Percentiles rank a stretch among this genome's conserved stretches.
Evolutionary conservation across 306 rosid genomes (phyloP).

Genomic region (Gillenia trifoliata): DNA sequence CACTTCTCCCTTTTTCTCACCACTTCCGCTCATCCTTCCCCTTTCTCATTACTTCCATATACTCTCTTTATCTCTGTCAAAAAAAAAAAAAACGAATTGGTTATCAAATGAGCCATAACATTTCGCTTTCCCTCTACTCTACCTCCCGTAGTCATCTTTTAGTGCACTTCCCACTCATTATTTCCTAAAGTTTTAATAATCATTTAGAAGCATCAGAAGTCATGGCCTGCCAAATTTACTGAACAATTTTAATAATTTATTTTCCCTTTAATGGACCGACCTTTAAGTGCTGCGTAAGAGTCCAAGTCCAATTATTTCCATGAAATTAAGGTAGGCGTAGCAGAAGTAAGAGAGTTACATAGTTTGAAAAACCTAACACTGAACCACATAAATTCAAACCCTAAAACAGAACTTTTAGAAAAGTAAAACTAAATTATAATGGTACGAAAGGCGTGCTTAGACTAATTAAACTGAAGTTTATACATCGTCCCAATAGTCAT

Average conservation of each 20-base stretch:
- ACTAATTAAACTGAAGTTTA: neutral
- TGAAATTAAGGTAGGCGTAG: conserved; percentile 25
- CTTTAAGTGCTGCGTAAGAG: neutral
- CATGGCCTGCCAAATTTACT: conserved; percentile 18
- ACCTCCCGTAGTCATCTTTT: too few species aligned
- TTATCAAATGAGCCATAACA: too few species aligned
- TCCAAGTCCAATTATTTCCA: neutral
- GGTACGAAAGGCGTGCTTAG: neutral
- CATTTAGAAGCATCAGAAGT: conserved; percentile 7
- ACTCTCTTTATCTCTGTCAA: neutral
- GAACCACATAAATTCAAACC: neutral
- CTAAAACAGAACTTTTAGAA: neutral
- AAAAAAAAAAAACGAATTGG: too few species aligned
- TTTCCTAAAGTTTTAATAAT: neutral
- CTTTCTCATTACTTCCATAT: too few species aligned
- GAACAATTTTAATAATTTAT: neutral
- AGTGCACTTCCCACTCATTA: too few species aligned
- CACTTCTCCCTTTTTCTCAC: too few species aligned
- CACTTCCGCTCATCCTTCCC: too few species aligned
- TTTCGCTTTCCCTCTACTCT: too few species aligned
- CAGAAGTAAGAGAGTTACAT: neutral
- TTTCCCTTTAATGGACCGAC: neutral
- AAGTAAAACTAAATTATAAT: neutral
- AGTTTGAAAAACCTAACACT: neutral
- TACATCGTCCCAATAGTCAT: neutral